These are phyloP conservation scores for Symbiotaphrina buchneri DNA, from an alignment of 495 filamentous ascomycete genomes.

Conservation along the genomic window DNA sequence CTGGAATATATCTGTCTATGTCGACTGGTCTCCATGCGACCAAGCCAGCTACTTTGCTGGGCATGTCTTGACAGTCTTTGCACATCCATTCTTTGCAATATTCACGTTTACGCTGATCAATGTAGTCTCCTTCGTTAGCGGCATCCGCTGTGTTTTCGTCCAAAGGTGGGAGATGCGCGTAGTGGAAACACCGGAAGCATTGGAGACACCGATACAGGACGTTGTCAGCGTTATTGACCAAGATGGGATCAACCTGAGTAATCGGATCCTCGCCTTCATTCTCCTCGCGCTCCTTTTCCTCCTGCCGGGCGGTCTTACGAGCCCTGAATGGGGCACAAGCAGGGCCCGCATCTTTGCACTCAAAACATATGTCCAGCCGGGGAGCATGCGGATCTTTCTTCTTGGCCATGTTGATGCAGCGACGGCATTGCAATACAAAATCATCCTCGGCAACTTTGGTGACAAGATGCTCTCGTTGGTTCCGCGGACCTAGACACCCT, in stretches of 20 bases:
- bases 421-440: conserved; percentile 78
- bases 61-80: conserved; percentile 37
- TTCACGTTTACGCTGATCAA: conserved; percentile 27
- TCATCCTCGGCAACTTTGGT: conserved; percentile 62
- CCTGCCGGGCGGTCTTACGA: conserved; percentile 49
- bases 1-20: conserved; percentile 21
- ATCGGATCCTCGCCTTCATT: conserved; percentile 64
- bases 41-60: conserved; percentile 39
- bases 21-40: conserved; percentile 70
- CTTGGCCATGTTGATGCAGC: conserved; percentile 44
- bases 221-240: conserved; percentile 52
- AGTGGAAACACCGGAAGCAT: conserved; percentile 68
- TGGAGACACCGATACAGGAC: conserved; percentile 60
- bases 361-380: conserved; percentile 42
- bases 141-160: conserved; percentile 16
- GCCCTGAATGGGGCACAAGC: conserved; percentile 47
- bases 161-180: conserved; percentile 42
- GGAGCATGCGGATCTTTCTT: conserved; percentile 49
- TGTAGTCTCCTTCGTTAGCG: conserved; percentile 12
- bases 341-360: conserved; percentile 33
- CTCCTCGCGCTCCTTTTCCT: conserved; percentile 56
- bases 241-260: conserved; percentile 28
- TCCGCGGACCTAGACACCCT: conserved; percentile 53
- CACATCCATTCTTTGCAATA: conserved; percentile 54
- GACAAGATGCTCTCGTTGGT: conserved; percentile 61